Evolutionary conservation across 805 yeast genomes (phyloP).

Genomic region (Grigorovia yakushimaensis): DNA sequence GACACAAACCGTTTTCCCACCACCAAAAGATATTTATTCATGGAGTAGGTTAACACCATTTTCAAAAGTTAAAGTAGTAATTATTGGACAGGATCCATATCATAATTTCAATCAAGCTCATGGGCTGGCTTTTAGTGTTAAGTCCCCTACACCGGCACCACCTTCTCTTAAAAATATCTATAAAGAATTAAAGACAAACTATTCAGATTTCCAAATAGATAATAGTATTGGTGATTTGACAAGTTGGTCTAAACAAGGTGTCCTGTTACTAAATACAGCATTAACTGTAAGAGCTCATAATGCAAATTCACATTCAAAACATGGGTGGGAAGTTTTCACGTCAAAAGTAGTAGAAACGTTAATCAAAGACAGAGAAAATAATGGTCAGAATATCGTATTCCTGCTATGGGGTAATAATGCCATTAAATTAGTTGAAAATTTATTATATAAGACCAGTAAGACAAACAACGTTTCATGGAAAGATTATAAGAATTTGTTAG

Average conservation of each 20-base stretch:
- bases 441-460: constrained; percentile 18
- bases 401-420: constrained; percentile 83
- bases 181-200: constrained; percentile 64
- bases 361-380: constrained; percentile 37
- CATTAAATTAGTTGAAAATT: constrained; percentile 43
- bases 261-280: constrained; percentile 75
- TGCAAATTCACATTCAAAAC: constrained; percentile 83
- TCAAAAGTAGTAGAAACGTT: constrained; percentile 52
- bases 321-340: constrained; percentile 92
- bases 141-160: constrained; percentile 77
- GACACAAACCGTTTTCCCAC: constrained; percentile 62
- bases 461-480: constrained; percentile 1
- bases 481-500: constrained; percentile 30
- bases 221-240: constrained; percentile 51
- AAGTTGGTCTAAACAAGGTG: constrained; percentile 83
- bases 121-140: constrained; percentile 89
- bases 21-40: constrained; percentile 65
- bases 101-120: constrained; percentile 92
- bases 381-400: constrained; percentile 50
- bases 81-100: constrained; percentile 95
- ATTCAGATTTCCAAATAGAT: constrained; percentile 53
- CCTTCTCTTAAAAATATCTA: constrained; percentile 82
- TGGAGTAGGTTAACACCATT: constrained; percentile 87
- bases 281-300: constrained; percentile 87
- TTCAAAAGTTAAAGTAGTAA: constrained; percentile 58